Evolutionary conservation across 2,329 filamentous ascomycete species (phyloP).

Genomic region (Trichoderma atroviride): DNA sequence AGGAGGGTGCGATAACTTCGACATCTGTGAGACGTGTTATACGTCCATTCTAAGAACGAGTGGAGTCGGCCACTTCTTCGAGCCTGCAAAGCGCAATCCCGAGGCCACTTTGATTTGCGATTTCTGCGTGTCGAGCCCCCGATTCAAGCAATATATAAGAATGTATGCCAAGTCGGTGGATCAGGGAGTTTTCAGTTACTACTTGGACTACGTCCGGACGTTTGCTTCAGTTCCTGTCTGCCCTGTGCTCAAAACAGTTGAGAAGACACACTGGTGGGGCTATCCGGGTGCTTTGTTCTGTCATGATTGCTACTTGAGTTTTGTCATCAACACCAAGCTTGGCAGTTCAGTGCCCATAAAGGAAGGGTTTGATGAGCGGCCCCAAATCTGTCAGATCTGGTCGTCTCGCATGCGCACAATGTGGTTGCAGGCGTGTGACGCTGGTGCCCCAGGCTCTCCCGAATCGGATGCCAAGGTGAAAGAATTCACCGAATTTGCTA

Average conservation of each 20-base stretch:
- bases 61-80: conserved; percentile 36
- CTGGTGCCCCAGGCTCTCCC: conserved; percentile 33
- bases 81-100: conserved; percentile 29
- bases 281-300: conserved; percentile 41
- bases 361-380: conserved; percentile 31
- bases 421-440: conserved; percentile 37
- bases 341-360: conserved; percentile 35
- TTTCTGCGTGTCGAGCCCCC: conserved; percentile 34
- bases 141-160: conserved; percentile 34
- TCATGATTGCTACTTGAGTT: conserved; percentile 39
- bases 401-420: conserved; percentile 44
- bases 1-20: conserved; percentile 32
- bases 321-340: conserved; percentile 37
- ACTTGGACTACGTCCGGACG: conserved; percentile 34
- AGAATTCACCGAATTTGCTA: conserved; percentile 36
- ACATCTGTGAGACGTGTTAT: conserved; percentile 42
- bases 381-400: conserved; percentile 43
- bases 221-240: conserved; percentile 37
- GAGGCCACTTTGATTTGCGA: conserved; percentile 36
- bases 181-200: conserved; percentile 38
- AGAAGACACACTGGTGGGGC: conserved; percentile 41
- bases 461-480: conserved; percentile 34
- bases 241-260: conserved; percentile 34
- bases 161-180: conserved; percentile 39
- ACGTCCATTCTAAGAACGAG: conserved; percentile 36